Base-by-base conservation (phyloP, 2,329 filamentous ascomycete species). In the Pseudopyricularia cyperi region DNA sequence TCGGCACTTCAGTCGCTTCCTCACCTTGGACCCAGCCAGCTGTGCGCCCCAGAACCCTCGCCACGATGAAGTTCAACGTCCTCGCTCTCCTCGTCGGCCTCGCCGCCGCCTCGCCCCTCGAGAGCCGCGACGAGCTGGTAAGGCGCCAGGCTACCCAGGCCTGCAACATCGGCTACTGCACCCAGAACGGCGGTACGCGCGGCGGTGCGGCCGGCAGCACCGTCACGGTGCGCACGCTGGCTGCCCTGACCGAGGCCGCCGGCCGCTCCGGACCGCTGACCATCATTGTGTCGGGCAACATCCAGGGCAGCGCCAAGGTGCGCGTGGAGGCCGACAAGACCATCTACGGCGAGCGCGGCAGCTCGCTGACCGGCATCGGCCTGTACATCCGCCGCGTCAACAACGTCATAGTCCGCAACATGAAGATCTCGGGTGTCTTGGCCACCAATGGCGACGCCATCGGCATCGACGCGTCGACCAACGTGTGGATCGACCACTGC, bases 401-500 rank as follows among this genome's bases (percentile, higher is more conserved):
- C 53, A 83, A 83, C 61, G 76, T 51, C 54, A 82, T 83, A 56
- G 63, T 84, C 56, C 74, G 79, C 34, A 84, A 84, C 70, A 61
- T 84, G 55, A 73, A 72, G 55, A 79, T 82, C 58, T 65, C 72
- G 55, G 75, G 79, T 60, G 77, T 81, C 32, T 61, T 71, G 14
- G 79, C 79, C 9, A 62, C 65, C 26, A 71, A 75, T 55, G 79
- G 79, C 19, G 80, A 83, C 58, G 77, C 75, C 53, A 74, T 84
- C 57, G 75, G 72, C 56, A 76, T 83, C 54, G 74, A 82, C 63
- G 63, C 61, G 12, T 72, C 74, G 49, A 76, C 63, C 53, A 81
- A 82, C 57, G 70, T 80, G 60, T 86, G 82, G 82, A 68, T 86
- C 49, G 82, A 86, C 67, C 82, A 85, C 68, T 72, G 73, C 62